A percentile compares a stretch with the other conserved stretches of the same genome.
Evolutionary conservation across 257 asterid genomes (phyloP).

Genomic region (Catharanthus roseus): DNA sequence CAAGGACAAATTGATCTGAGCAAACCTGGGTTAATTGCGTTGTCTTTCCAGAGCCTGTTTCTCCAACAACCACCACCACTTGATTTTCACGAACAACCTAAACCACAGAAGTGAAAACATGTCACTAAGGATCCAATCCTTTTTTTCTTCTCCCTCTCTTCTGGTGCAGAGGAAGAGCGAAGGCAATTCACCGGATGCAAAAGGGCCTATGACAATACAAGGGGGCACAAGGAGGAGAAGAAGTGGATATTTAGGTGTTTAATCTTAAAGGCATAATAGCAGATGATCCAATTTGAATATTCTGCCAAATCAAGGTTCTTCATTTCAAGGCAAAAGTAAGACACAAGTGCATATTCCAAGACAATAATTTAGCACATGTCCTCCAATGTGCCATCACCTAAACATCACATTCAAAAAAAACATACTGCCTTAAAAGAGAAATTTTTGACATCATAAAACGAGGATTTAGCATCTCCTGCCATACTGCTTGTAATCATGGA

Average conservation of each 20-base stretch:
- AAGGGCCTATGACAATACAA: background rate
- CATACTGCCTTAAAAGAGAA: background rate
- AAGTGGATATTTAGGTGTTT: background rate
- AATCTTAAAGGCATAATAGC: background rate
- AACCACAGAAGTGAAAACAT: constrained; percentile 10
- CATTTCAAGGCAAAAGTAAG: background rate
- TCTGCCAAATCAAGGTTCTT: background rate
- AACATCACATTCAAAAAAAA: too few relatives aligned
- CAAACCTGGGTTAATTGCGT: constrained; percentile 92
- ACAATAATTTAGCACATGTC: background rate
- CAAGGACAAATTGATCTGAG: background rate
- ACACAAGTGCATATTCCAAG: background rate
- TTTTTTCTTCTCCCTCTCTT: too few relatives aligned
- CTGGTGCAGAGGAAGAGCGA: background rate
- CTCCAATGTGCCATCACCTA: background rate
- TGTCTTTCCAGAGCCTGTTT: constrained; percentile 99
- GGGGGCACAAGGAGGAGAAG: background rate
- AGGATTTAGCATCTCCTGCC: background rate
- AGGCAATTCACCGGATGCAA: background rate
- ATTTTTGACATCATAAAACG: background rate
- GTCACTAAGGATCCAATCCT: background rate
- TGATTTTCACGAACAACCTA: constrained; percentile 96
- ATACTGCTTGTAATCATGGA: background rate
- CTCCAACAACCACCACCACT: constrained; percentile 94
- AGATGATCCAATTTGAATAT: background rate